Conservation (phyloP, 495 filamentous ascomycete species). For the Xylaria curta region DNA sequence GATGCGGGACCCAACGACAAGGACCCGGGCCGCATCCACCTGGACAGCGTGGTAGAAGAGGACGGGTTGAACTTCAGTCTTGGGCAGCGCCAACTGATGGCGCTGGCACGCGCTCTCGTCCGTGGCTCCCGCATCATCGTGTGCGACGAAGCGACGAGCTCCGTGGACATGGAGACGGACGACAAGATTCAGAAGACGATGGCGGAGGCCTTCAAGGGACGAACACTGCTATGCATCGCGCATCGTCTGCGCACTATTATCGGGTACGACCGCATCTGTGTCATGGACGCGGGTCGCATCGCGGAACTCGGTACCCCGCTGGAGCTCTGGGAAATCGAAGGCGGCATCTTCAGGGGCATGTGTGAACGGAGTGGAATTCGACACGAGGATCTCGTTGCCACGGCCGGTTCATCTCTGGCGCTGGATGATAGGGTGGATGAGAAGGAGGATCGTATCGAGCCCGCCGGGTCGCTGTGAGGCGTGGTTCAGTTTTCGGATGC, state of each 20-base stretch:
- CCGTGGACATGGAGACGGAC: slow-evolving; percentile 95
- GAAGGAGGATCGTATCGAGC: slow-evolving; percentile 14
- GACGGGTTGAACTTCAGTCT: slow-evolving; percentile 95
- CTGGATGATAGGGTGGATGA: slow-evolving; percentile 23
- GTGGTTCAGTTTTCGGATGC: neutral
- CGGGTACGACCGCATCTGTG: slow-evolving; percentile 92
- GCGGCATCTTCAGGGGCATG: slow-evolving; percentile 87
- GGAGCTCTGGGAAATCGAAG: slow-evolving; percentile 63
- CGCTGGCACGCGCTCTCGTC: slow-evolving; percentile 87
- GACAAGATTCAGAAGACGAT: slow-evolving; percentile 94
- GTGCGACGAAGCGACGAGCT: slow-evolving; percentile 93
- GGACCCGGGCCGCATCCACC: slow-evolving; percentile 66
- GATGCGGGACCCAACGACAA: slow-evolving; percentile 50
- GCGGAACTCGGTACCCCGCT: slow-evolving; percentile 83
- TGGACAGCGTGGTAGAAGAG: slow-evolving; percentile 87
- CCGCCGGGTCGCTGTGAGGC: slow-evolving; percentile 4
- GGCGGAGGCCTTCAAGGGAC: slow-evolving; percentile 82
- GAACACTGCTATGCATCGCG: slow-evolving; percentile 94
- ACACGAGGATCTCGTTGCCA: slow-evolving; percentile 68
- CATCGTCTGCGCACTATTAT: slow-evolving; percentile 91
- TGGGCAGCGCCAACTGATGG: slow-evolving; percentile 96
- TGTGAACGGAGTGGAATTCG: slow-evolving; percentile 89
- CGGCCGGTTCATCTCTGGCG: neutral
- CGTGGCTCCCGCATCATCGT: slow-evolving; percentile 89
- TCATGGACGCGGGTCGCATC: slow-evolving; percentile 90